phyloP scores from a whole-genome alignment of 169 alveolate species.

The Plasmodium inui region DNA sequence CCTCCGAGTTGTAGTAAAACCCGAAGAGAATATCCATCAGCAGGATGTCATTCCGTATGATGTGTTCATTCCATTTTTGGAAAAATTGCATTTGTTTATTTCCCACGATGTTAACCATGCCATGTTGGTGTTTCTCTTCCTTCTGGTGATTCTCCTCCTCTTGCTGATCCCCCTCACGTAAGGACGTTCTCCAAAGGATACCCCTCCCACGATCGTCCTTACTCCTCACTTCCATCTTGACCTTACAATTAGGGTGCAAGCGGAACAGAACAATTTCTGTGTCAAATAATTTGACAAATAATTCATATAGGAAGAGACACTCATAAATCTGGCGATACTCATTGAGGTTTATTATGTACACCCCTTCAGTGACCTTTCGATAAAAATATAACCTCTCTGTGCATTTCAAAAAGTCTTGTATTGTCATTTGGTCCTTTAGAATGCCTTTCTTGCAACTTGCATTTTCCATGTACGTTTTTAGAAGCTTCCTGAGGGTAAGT shows the following conservation, averaged over 20 bases:
- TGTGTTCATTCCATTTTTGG: conserved; percentile 28
- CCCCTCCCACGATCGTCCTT: not conserved
- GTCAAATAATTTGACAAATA: not conserved
- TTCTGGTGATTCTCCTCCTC: not conserved
- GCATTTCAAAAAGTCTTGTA: conserved; percentile 27
- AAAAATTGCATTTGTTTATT: conserved; percentile 28
- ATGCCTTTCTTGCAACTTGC: not conserved
- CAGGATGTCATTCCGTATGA: conserved; percentile 16
- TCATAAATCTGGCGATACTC: conserved; percentile 51
- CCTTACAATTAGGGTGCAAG: not conserved
- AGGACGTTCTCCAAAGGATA: not conserved
- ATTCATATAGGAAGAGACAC: conserved; percentile 17
- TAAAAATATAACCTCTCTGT: conserved; percentile 33
- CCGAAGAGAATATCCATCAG: conserved; percentile 39
- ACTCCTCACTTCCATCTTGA: not conserved
- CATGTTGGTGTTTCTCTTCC: not conserved
- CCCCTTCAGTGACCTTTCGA: conserved; percentile 51
- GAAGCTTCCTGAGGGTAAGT: not conserved
- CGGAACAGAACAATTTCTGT: not conserved
- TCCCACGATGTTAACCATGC: not conserved
- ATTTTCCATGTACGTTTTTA: not conserved
- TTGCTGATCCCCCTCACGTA: not conserved
- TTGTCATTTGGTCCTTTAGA: not conserved
- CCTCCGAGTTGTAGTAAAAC: not conserved
- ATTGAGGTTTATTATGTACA: conserved; percentile 42